These are phyloP conservation scores for Sphaerulina vaccinii DNA, from an alignment of 2,329 filamentous ascomycete genomes.

Conservation along the genomic window DNA sequence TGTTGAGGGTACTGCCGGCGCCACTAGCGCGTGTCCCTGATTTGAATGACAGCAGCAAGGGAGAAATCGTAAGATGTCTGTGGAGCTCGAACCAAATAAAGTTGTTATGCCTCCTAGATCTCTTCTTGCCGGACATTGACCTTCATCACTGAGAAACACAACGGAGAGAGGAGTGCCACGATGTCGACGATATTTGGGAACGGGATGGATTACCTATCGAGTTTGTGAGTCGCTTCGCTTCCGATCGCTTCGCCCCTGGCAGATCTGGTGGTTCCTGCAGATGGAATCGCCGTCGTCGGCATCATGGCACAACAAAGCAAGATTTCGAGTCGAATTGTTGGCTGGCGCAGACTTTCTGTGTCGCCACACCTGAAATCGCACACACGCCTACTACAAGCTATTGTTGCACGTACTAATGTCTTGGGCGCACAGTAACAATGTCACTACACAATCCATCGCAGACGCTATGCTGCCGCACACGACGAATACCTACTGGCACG, in stretches of 20 bases:
- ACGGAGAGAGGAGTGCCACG: conserved; percentile 4
- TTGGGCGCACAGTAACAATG: conserved; percentile 28
- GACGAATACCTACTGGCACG: conserved; percentile 62
- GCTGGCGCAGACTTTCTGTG: neutral
- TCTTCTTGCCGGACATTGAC: neutral
- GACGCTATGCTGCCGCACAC: conserved; percentile 41
- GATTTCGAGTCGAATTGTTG: no score
- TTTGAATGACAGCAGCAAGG: no score
- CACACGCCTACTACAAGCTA: no score
- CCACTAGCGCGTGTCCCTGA: no score
- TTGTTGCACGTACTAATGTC: conserved; percentile 3
- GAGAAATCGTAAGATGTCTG: no score
- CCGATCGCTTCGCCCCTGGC: neutral
- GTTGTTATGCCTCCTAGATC: no score
- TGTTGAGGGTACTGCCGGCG: no score
- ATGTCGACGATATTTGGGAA: conserved; percentile 29
- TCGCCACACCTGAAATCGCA: neutral
- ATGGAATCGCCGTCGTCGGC: no score
- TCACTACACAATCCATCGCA: conserved; percentile 35
- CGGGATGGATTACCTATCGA: conserved; percentile 31
- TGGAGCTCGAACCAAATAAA: no score
- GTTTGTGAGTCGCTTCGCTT: conserved; percentile 20
- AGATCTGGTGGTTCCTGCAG: conserved; percentile 10
- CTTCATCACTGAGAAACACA: neutral
- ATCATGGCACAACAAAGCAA: neutral